phyloP scores from a whole-genome alignment of 2,329 filamentous ascomycete species.

The Daldinia eschscholtzii region DNA sequence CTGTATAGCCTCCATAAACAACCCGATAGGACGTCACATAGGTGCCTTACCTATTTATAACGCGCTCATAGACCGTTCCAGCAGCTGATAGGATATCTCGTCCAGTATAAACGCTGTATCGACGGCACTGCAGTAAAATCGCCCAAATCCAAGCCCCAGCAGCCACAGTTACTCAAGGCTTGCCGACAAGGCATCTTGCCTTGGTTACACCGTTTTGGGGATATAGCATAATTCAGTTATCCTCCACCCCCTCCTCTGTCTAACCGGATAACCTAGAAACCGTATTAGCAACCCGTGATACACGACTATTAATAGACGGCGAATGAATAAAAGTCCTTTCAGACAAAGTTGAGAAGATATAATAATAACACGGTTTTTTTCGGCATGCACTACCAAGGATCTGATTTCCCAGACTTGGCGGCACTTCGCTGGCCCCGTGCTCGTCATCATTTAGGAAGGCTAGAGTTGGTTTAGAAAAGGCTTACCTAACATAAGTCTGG shows the following conservation, averaged over 20 bases:
- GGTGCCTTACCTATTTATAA: not conserved
- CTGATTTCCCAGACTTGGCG: constrained; percentile 46
- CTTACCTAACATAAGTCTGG: constrained; percentile 28
- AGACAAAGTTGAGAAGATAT: constrained; percentile 75
- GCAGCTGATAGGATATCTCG: not conserved
- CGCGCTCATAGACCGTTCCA: not conserved
- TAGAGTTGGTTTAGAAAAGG: constrained; percentile 5
- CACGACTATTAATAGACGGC: not conserved
- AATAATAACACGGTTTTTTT: constrained; percentile 70
- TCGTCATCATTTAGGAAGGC: constrained; percentile 60
- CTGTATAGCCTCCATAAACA: not conserved
- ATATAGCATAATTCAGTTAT: not conserved
- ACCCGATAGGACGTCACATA: not conserved
- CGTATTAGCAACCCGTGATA: constrained; percentile 14
- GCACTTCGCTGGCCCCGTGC: constrained; percentile 65
- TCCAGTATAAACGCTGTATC: not conserved
- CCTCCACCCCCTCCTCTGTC: not conserved
- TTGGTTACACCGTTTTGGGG: not conserved
- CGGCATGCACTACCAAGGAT: constrained; percentile 59
- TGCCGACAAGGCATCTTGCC: not conserved
- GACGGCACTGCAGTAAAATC: not conserved
- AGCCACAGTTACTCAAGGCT: too few species aligned
- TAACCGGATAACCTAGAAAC: constrained; percentile 1
- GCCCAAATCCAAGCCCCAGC: not conserved
- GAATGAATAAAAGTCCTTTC: constrained; percentile 52